phyloP scores from a whole-genome alignment of 2,329 filamentous ascomycete genomes.

The Septoria linicola region DNA sequence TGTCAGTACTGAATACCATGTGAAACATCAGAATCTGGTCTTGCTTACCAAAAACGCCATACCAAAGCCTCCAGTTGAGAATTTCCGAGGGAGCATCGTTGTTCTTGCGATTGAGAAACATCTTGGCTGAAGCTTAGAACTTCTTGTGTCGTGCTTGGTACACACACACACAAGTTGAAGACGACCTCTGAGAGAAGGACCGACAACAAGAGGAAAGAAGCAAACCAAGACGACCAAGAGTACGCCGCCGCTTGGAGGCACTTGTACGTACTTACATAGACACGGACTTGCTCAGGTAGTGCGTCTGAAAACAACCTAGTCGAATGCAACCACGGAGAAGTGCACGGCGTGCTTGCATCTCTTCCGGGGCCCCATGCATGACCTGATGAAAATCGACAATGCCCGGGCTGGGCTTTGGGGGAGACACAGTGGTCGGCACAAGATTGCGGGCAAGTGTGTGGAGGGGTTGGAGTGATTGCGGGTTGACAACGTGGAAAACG shows the following conservation, averaged over 20 bases:
- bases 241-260: constrained; percentile 7
- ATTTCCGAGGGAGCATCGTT: constrained; percentile 64
- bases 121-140: constrained; percentile 26
- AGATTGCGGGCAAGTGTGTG: constrained; percentile 1
- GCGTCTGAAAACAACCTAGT: too few relatives aligned
- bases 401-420: too few relatives aligned
- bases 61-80: constrained; percentile 78
- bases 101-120: constrained; percentile 33
- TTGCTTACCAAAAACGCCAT: constrained; percentile 58
- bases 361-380: neutral
- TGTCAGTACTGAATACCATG: constrained; percentile 1
- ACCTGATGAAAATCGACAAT: too few relatives aligned
- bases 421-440: constrained; percentile 2
- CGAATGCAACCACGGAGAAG: constrained; percentile 2
- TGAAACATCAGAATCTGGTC: neutral
- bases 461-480: constrained; percentile 14
- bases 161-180: neutral
- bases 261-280: constrained; percentile 3
- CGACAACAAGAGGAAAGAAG: neutral
- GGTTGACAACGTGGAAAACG: constrained; percentile 8
- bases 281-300: neutral
- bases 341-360: constrained; percentile 4
- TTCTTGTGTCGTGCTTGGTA: constrained; percentile 2
- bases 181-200: neutral
- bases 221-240: constrained; percentile 8